phyloP scores from a whole-genome alignment of 2,329 filamentous ascomycete species.

The Corinectria fuckeliana region DNA sequence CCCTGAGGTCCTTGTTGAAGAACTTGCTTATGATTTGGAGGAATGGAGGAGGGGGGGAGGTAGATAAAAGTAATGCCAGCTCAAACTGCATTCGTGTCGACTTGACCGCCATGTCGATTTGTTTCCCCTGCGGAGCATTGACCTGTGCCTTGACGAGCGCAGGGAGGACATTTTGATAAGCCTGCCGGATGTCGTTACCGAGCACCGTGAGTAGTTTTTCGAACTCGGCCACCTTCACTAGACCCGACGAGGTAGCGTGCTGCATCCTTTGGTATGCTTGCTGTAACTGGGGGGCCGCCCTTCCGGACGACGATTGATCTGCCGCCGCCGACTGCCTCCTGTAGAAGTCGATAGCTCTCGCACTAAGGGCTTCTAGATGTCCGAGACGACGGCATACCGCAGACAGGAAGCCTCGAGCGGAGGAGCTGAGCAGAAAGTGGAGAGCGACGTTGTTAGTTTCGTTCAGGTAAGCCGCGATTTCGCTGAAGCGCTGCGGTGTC shows the following conservation, averaged over 20 bases:
- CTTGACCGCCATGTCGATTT: slow-evolving; percentile 53
- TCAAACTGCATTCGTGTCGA: slow-evolving; percentile 57
- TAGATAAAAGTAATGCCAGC: slow-evolving; percentile 58
- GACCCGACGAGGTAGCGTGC: slow-evolving; percentile 54
- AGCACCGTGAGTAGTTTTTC: slow-evolving; percentile 64
- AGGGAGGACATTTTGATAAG: slow-evolving; percentile 55
- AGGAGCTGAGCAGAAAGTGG: slow-evolving; percentile 74
- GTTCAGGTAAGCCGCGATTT: slow-evolving; percentile 60
- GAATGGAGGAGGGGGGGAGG: slow-evolving; percentile 54
- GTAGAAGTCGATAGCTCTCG: slow-evolving; percentile 58
- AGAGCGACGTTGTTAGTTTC: slow-evolving; percentile 63
- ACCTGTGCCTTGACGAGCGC: slow-evolving; percentile 54
- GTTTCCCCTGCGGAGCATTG: slow-evolving; percentile 51
- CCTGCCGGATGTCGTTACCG: slow-evolving; percentile 56
- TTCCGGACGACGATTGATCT: slow-evolving; percentile 46
- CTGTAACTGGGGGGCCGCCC: slow-evolving; percentile 58
- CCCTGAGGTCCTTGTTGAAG: slow-evolving; percentile 64
- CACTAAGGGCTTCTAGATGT: slow-evolving; percentile 60
- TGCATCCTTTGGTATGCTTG: slow-evolving; percentile 63
- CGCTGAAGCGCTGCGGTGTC: slow-evolving; percentile 52
- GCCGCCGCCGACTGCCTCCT: slow-evolving; percentile 51
- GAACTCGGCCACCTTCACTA: slow-evolving; percentile 66
- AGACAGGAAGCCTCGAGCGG: slow-evolving; percentile 74
- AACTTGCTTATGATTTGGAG: slow-evolving; percentile 68
- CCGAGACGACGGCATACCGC: slow-evolving; percentile 70